Conservation (phyloP, 2,329 filamentous ascomycete species). For the Pseudocercospora musae region DNA sequence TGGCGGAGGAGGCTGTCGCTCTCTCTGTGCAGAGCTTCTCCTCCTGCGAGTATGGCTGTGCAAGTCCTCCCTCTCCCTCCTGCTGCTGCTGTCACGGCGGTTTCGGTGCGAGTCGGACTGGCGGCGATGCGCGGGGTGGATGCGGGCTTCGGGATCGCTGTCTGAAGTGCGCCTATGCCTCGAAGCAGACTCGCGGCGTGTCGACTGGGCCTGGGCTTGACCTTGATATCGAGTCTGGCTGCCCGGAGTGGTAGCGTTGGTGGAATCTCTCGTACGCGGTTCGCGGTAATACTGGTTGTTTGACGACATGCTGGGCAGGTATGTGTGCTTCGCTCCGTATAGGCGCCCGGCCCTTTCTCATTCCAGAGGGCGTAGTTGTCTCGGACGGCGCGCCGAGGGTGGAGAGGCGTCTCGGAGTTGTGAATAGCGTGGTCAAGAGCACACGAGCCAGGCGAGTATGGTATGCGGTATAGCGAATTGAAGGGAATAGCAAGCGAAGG, state of each 20-base stretch:
- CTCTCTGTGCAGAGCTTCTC: slow-evolving; percentile 25
- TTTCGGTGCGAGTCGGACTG: slow-evolving; percentile 21
- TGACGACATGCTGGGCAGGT: slow-evolving; percentile 21
- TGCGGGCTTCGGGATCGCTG: slow-evolving; percentile 24
- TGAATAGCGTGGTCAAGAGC: neutral
- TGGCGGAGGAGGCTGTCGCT: neutral
- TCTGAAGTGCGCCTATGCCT: slow-evolving; percentile 65
- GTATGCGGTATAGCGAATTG: neutral
- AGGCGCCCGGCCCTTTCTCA: slow-evolving; percentile 1
- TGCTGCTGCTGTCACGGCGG: slow-evolving; percentile 23
- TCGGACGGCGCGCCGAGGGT: neutral
- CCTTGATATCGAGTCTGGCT: slow-evolving; percentile 7
- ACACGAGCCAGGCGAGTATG: neutral
- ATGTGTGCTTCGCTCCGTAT: neutral
- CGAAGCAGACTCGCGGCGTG: slow-evolving; percentile 51
- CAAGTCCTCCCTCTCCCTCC: slow-evolving; percentile 19
- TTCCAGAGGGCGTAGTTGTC: slow-evolving; percentile 11
- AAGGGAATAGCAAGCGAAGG: neutral
- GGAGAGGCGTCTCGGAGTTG: neutral
- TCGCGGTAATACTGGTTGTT: slow-evolving; percentile 17
- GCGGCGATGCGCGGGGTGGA: slow-evolving; percentile 55
- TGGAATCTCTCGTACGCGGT: slow-evolving; percentile 13
- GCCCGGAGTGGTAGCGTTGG: slow-evolving; percentile 12
- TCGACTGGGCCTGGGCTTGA: neutral
- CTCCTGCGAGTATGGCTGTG: slow-evolving; percentile 20